Percentiles rank a stretch among this genome's conserved stretches.
phyloP scores from a whole-genome alignment of 2,329 filamentous ascomycete species.

The Alternaria novae-zelandiae region DNA sequence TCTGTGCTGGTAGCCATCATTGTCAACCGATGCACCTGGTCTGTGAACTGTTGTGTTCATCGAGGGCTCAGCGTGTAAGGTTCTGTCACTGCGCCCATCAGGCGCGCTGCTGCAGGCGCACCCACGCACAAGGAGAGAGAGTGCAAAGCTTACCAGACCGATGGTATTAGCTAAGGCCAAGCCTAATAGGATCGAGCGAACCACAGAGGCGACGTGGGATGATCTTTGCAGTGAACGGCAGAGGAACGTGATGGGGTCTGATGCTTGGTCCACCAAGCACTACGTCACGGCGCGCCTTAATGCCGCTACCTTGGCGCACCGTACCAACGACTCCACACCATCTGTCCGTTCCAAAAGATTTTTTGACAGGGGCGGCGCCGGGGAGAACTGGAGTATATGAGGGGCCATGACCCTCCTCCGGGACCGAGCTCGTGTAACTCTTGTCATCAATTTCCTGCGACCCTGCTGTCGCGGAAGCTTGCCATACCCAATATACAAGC shows the following conservation, averaged over 20 bases:
- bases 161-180: background rate
- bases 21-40: background rate
- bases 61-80: background rate
- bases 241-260: constrained; percentile 1
- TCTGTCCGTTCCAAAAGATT: constrained; percentile 8
- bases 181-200: constrained; percentile 8
- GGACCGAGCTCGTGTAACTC: background rate
- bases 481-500: constrained; percentile 28
- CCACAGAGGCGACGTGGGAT: constrained; percentile 10
- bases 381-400: constrained; percentile 8
- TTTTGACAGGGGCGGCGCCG: constrained; percentile 1
- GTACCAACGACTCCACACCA: constrained; percentile 11
- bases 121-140: background rate
- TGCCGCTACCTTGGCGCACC: constrained; percentile 10
- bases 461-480: constrained; percentile 5
- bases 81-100: constrained; percentile 1
- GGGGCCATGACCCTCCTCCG: background rate
- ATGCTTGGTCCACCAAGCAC: constrained; percentile 7
- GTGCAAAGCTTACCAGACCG: background rate
- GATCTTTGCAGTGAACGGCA: constrained; percentile 17
- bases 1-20: background rate
- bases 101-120: background rate
- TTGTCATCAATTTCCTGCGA: background rate
- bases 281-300: constrained; percentile 23
- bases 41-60: background rate